These are phyloP conservation scores for Fusarium brevicatenulatum DNA, from an alignment of 2,329 filamentous ascomycete species.

Conservation along the genomic window DNA sequence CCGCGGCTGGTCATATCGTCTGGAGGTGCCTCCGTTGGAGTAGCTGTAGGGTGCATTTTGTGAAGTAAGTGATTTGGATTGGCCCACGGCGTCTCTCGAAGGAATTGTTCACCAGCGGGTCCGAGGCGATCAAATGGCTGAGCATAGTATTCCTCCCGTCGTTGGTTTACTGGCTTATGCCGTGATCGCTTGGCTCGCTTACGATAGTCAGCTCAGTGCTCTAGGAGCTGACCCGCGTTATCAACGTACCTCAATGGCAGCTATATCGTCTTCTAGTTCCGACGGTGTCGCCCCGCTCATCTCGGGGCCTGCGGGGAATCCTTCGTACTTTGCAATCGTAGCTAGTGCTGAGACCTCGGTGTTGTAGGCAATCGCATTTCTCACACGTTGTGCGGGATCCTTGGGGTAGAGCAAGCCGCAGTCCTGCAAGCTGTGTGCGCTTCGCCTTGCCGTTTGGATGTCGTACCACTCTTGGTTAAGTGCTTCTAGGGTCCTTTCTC, in stretches of 20 bases:
- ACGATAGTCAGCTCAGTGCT: constrained; percentile 30
- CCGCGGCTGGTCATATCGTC: constrained; percentile 34
- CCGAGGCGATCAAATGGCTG: constrained; percentile 62
- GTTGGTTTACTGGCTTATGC: constrained; percentile 53
- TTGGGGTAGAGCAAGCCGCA: constrained; percentile 85
- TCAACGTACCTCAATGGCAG: constrained; percentile 79
- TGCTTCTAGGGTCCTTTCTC: constrained; percentile 81
- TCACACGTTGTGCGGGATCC: constrained; percentile 78
- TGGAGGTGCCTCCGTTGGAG: constrained; percentile 16
- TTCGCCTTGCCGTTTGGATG: constrained; percentile 88
- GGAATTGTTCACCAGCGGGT: constrained; percentile 84
- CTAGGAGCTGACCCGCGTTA: constrained; percentile 30
- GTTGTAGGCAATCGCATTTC: constrained; percentile 91
- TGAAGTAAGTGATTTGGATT: constrained; percentile 86
- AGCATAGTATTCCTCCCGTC: constrained; percentile 60
- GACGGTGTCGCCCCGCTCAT: constrained; percentile 76
- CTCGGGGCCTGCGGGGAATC: constrained; percentile 93
- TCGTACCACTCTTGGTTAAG: constrained; percentile 93
- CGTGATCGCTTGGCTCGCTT: constrained; percentile 50
- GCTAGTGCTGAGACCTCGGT: constrained; percentile 92
- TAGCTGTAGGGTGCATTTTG: constrained; percentile 55
- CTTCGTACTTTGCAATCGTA: constrained; percentile 92
- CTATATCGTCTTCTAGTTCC: constrained; percentile 87
- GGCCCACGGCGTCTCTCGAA: constrained; percentile 91
- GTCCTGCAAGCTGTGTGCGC: constrained; percentile 81